Base-by-base conservation (phyloP, 805 yeast genomes). In the Sugiyamaella lignohabitans region DNA sequence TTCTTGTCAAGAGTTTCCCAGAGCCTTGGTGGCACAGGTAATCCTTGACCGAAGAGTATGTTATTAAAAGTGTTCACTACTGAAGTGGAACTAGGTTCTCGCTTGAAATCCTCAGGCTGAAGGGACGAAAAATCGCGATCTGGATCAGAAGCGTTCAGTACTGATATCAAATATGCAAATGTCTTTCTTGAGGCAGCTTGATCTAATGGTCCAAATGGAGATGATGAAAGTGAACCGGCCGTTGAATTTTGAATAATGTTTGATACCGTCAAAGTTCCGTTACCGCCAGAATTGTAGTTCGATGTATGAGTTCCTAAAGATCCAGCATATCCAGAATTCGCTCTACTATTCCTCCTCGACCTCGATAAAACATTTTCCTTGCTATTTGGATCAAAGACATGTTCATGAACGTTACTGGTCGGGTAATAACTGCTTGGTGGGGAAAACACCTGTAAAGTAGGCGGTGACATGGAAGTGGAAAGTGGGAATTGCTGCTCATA, bases 121-220 rank as follows among this genome's bases (percentile, higher is more conserved):
- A 93, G 75, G 21, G 83, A 76, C 10, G 94, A 76, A 58, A 91
- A 93, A 61, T 93, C 98, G 59, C 93, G 96, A 63, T 93, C 98
- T 0, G 98, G 98, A 61, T 86, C 91, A 3, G 94, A 82, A 5
- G 94, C 85, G 63, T 93, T 93, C 45, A 93, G 72, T 30, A 89
- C 88, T 1, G 95, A 93, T 49, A 93, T 86, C 41, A 93, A 70
- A 60, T 89, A 86, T 0, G 96, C 93, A 69, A 91, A 93, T 1
- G 89, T 81, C 64, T 87, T 83, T 53, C 96, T 76, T 39, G 95
- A 84, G 1, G 93, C 80, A n/a, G 83, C 78, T 56, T 82, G 83
- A 59, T 83, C 84, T 29, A 93, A 72, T 0, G 97, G 95, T 0
- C 98, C 98, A 68, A 93, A 93, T 0, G 98, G 98, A 2, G 73